These are phyloP conservation scores for Fusarium continuum DNA, from an alignment of 2,329 filamentous ascomycete genomes.

Conservation along the genomic window DNA sequence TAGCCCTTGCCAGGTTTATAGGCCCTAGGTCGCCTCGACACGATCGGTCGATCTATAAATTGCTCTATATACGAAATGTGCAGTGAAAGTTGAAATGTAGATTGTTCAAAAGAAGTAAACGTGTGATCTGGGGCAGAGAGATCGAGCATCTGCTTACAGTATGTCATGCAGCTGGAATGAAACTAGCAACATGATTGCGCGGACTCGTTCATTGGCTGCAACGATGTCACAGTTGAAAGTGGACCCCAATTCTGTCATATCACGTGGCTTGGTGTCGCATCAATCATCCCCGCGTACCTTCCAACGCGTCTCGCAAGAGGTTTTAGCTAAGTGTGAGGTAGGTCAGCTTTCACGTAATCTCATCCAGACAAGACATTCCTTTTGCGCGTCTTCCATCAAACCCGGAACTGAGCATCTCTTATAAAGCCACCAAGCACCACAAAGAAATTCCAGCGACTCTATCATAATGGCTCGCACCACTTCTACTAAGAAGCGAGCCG, in stretches of 20 bases:
- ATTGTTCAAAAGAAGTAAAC: not conserved
- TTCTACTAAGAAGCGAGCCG: constrained; percentile 49
- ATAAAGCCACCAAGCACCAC: not conserved
- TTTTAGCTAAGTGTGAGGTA: no score
- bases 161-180: constrained; percentile 7
- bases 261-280: constrained; percentile 42
- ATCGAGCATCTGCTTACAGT: not conserved
- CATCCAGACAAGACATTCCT: not conserved
- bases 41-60: constrained; percentile 30
- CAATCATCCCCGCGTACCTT: constrained; percentile 24
- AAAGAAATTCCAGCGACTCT: not conserved
- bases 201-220: not conserved
- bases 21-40: constrained; percentile 24
- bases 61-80: not conserved
- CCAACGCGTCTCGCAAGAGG: constrained; percentile 17
- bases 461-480: constrained; percentile 17
- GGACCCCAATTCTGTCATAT: constrained; percentile 1
- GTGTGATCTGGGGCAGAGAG: not conserved
- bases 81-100: not conserved
- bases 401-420: no score
- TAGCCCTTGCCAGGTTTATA: constrained; percentile 11
- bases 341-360: constrained; percentile 9
- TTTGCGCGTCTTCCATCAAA: not conserved
- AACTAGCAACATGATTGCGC: not conserved
- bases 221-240: not conserved